Conservation (phyloP, 2,329 filamentous ascomycete genomes). For the Sporothrix phasma region DNA sequence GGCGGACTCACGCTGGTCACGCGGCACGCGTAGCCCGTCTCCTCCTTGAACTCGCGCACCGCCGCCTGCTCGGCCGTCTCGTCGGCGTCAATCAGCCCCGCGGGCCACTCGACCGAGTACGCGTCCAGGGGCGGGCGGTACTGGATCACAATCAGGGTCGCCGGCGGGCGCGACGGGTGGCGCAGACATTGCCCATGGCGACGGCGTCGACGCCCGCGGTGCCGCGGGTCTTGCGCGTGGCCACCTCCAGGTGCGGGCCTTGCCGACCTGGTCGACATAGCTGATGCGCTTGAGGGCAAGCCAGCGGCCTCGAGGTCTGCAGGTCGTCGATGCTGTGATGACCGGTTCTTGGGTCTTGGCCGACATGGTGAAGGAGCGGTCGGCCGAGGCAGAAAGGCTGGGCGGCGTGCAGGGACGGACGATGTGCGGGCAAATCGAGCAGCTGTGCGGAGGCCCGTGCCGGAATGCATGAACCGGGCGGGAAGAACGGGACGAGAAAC, state of each 20-base stretch:
- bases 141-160: slow-evolving; percentile 27
- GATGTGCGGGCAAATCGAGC: neutral
- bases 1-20: slow-evolving; percentile 40
- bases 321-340: slow-evolving; percentile 39
- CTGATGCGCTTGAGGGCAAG: slow-evolving; percentile 45
- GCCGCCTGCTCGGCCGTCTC: slow-evolving; percentile 44
- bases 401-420: neutral
- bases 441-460: neutral
- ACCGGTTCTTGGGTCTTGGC: slow-evolving; percentile 34
- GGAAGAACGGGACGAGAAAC: neutral
- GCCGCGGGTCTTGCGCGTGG: slow-evolving; percentile 46
- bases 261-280: slow-evolving; percentile 47
- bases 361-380: slow-evolving; percentile 26
- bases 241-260: slow-evolving; percentile 48
- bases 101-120: slow-evolving; percentile 45
- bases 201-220: slow-evolving; percentile 49
- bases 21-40: slow-evolving; percentile 46
- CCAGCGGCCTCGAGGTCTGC: slow-evolving; percentile 45
- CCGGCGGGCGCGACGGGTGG: slow-evolving; percentile 32
- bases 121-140: slow-evolving; percentile 33
- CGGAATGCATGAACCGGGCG: neutral
- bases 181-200: slow-evolving; percentile 51
- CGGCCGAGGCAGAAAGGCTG: neutral
- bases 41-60: slow-evolving; percentile 44
- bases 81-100: slow-evolving; percentile 41